These are phyloP conservation scores for Starmerella apis DNA, from an alignment of 805 yeast species.

Conservation along the genomic window DNA sequence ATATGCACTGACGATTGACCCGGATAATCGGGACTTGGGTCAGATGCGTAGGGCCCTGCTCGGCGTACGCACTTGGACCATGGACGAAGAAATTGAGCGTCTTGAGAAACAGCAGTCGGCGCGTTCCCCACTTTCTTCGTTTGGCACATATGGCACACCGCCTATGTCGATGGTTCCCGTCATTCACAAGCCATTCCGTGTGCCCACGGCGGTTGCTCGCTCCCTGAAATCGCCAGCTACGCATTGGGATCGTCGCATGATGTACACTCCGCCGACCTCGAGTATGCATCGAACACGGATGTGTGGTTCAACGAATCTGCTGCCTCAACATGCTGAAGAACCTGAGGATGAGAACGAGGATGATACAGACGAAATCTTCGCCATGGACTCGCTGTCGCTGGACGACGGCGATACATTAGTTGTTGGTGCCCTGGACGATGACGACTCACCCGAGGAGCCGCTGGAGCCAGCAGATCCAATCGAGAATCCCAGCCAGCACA, in stretches of 20 bases:
- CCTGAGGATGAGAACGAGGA: conserved; percentile 15
- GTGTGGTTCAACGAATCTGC: neutral
- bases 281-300: neutral
- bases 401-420: conserved; percentile 6
- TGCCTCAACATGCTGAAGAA: conserved; percentile 20
- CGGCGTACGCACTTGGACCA: conserved; percentile 57
- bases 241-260: conserved; percentile 25
- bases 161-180: conserved; percentile 19
- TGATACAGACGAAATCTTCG: conserved; percentile 5
- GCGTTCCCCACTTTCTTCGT: conserved; percentile 5
- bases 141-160: conserved; percentile 4
- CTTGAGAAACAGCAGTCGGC: conserved; percentile 23
- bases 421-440: conserved; percentile 5
- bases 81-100: conserved; percentile 61
- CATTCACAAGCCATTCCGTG: conserved; percentile 25
- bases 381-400: conserved; percentile 9
- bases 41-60: conserved; percentile 51
- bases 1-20: conserved; percentile 70
- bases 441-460: conserved; percentile 8
- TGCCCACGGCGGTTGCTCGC: conserved; percentile 24
- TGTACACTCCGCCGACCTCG: conserved; percentile 26
- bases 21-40: conserved; percentile 62
- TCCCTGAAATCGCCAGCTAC: conserved; percentile 19
- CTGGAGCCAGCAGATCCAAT: conserved; percentile 6
- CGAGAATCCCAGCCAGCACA: neutral